These are phyloP conservation scores for Spathaspora girioi DNA, from an alignment of 805 yeast genomes.

Conservation along the genomic window DNA sequence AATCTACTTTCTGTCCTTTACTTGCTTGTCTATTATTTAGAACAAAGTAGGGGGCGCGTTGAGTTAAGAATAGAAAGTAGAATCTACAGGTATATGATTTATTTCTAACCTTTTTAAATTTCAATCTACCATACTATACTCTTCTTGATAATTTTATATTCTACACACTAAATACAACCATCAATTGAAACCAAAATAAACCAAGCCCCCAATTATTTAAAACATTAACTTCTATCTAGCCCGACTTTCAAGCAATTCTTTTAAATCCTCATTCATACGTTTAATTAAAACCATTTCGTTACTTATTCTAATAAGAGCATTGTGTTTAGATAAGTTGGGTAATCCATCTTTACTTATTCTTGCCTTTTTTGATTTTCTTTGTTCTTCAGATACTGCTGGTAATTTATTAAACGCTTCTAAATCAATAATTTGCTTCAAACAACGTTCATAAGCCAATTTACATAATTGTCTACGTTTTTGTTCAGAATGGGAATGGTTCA, in stretches of 20 bases:
- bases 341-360: constrained; percentile 41
- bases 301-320: constrained; percentile 38
- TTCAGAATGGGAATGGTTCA: constrained; percentile 40
- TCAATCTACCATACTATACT: too few relatives aligned
- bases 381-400: constrained; percentile 20
- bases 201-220: background rate
- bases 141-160: background rate
- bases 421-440: constrained; percentile 36
- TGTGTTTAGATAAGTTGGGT: constrained; percentile 42
- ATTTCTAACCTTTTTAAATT: too few relatives aligned
- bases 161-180: background rate
- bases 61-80: too few relatives aligned
- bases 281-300: constrained; percentile 34
- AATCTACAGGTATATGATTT: too few relatives aligned
- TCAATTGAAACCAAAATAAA: background rate
- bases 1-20: too few relatives aligned
- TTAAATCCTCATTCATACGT: constrained; percentile 29
- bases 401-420: constrained; percentile 35
- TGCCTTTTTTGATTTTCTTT: constrained; percentile 32
- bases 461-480: constrained; percentile 43
- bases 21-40: too few relatives aligned
- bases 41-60: too few relatives aligned
- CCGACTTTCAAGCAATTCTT: constrained; percentile 15
- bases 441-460: constrained; percentile 42
- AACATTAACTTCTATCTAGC: background rate